These are phyloP conservation scores for Phytophthora crassamura DNA, from an alignment of 352 stramenopile genomes.

Conservation along the genomic window DNA sequence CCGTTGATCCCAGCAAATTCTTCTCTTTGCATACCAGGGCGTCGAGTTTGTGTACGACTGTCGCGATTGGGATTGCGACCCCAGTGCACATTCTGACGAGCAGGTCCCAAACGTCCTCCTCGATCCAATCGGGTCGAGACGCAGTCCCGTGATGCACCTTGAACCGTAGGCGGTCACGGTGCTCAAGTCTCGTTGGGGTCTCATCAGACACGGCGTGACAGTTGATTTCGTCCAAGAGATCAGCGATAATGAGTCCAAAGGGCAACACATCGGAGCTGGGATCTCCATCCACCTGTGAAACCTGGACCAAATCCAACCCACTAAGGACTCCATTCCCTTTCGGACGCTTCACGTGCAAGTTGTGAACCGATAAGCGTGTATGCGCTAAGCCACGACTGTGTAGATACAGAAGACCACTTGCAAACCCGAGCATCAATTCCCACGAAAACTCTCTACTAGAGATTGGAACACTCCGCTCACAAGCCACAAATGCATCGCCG, in stretches of 20 bases:
- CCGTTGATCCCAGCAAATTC: too few species aligned
- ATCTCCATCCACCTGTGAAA: too few species aligned
- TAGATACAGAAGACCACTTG: neutral
- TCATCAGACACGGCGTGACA: neutral
- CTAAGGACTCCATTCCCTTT: neutral
- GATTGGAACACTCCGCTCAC: neutral
- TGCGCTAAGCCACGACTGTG: conserved; percentile 1
- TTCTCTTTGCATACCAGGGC: neutral
- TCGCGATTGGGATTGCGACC: neutral
- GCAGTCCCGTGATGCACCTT: neutral
- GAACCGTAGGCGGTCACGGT: too few species aligned
- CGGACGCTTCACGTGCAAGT: neutral
- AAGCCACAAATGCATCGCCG: conserved; percentile 2
- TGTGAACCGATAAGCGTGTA: neutral
- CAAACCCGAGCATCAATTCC: neutral
- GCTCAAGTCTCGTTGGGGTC: too few species aligned
- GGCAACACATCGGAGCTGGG: neutral
- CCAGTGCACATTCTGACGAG: neutral
- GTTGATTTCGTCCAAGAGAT: neutral
- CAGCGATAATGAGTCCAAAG: neutral
- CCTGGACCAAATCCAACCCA: neutral
- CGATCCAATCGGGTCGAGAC: neutral
- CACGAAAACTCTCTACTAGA: neutral
- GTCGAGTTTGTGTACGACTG: neutral
- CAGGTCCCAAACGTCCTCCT: neutral